Evolutionary conservation across 768 basidiomycete species (phyloP), one percentile per base, ranked within the genome.

Genomic region (Lactarius tabidus): DNA sequence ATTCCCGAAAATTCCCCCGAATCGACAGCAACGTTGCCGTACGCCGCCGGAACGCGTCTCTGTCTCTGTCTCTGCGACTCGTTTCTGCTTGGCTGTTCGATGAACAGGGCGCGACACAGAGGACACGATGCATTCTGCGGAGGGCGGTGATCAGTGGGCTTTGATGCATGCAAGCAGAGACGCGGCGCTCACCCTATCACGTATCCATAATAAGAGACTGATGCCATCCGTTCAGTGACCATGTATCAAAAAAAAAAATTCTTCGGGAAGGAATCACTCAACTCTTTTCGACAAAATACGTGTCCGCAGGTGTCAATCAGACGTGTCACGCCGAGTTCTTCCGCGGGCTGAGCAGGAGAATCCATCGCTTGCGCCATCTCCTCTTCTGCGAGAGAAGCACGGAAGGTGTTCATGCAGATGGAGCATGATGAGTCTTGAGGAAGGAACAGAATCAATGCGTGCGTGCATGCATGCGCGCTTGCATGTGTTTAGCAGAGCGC

Each of bases 261-360:
- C 10, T 20, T 41, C 3, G 6, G 48, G 3, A 12, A 39, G 15
- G 17, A 57, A 48, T 71, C 73, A 76, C 76, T 75, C 72, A 79
- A 92, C 91, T 93, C 91, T 78, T 84, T 85, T 69, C 89, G 82
- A 73, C 91, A 93, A 71, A 92, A 93, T n/a, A 88, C 70, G 72
- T 93, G 91, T 4, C 75, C 73, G 65, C 79, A 80, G 1, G 74
- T 74, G 52, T 73, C 51, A 15, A 39, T 57, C 28, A 93, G 75
- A 68, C 78, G 82, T 26, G 89, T 90, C 26, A 92, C 84, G 3
- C 91, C 91, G 1, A 89, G 74, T 41, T 85, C 81, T 67, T 90
- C 87, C n/a, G 79, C 68, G 18, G 89, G 82, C 66, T 88, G 82
- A 10, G 90, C 88, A 5, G 90, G 89, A 1, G 90, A 89, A 70